Base-by-base conservation (phyloP, 768 basidiomycete species). In the Boletus huronensis region DNA sequence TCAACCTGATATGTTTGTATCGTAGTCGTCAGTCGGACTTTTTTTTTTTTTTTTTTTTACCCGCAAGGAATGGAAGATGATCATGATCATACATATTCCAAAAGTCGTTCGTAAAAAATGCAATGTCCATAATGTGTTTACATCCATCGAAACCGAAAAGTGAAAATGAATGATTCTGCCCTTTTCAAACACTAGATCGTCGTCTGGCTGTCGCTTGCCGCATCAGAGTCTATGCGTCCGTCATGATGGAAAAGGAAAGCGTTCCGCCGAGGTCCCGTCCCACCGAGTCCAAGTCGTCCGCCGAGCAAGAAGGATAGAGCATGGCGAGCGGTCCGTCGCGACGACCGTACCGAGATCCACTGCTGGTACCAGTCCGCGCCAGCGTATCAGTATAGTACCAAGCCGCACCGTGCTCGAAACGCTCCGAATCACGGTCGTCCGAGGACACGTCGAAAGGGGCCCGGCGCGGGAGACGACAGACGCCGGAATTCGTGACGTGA, bases 1-100 rank as follows among this genome's bases (percentile, higher is more conserved):
- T 44, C 47, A 53, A 47, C n/a, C 23, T 57, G 59, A 61, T 63
- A 60, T 61, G 55, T 67, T 32, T 71, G 69, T 70, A 71, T 53
- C 58, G 54, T 72, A 72, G 59, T 59, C 60, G 48, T 48, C 50
- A 34, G 45, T 40, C 34, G 63, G 60, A 65, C 58, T 46, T 41
- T 45, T 54, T 29, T 21, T 29, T 25, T 52, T 55, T 28, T 19
- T 53, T 19, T 29, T 25, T 48, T 52, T 58, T 64, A 61, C 61
- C 60, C 60, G 47, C 64, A 61, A 51, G 69, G 55, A 66, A 63
- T 53, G 64, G 61, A 61, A 57, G 57, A 66, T 62, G 58, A 55
- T 63, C 58, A 48, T 63, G 52, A 49, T 31, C 59, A 65, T 71
- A 62, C 58, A 66, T 68, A 68, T 48, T 54, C 53, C 40, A 50